Evolutionary conservation across 1,139 yeast species (phyloP), one percentile per base, ranked within the genome.

Genomic region (Diutina neorugosa): DNA sequence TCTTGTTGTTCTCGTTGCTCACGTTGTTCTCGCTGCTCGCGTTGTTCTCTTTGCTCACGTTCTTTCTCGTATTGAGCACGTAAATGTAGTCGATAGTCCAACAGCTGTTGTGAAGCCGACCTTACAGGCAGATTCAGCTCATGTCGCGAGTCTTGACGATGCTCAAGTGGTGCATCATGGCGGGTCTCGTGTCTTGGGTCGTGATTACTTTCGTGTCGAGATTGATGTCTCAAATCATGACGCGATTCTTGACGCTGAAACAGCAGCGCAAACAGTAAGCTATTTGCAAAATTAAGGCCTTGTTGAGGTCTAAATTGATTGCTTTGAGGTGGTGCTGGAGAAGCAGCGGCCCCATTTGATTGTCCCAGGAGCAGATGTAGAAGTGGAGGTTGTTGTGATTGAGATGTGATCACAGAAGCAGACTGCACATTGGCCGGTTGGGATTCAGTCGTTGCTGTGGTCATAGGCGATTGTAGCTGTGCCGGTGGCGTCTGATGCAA

Each of bases 31-130:
- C 53, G 59, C 19, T 52, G 52, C 46, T 55, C 58, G 2, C 53
- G 53, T 44, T 59, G 61, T 16, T 55, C 56, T 25, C 44, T 51
- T 19, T 55, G 54, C 42, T 57, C 58, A 37, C 56, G 55, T 27
- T 65, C 68, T 50, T 67, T 66, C 50, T 65, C 64, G 52, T 64
- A 67, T 20, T 63, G 68, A 20, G 62, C 64, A 44, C 69, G 56
- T 11, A 31, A n/a, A 4, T 31, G 37, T 31, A 31, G 50, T 31
- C 37, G 37, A 11, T 31, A 31, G 16, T 31, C 37, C 37, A 31
- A 31, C 37, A 31, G 37, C 14, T 31, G 37, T 11, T 31, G 37
- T 11, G 37, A 31, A 14, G 37, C 14, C 37, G 37, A 11, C 12
- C 37, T 31, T 31, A n/a, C 37, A 11, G 37, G 37, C 37, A 31